Conservation (phyloP, 768 basidiomycete species). For the Tephrocybe sp. region DNA sequence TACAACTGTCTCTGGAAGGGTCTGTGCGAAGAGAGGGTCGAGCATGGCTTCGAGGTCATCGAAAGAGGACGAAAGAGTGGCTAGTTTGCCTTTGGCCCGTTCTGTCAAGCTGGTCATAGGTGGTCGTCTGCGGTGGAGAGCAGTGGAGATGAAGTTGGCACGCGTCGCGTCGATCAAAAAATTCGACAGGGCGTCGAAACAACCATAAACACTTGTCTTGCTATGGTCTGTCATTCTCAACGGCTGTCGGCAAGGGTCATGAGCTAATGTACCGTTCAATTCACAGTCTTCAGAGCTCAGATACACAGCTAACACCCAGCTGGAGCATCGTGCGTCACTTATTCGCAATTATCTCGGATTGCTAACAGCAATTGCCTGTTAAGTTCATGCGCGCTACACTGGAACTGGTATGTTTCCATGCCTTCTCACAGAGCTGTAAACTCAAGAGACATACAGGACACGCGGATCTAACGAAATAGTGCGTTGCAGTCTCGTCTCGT, state of each 20-base stretch:
- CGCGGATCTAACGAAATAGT: constrained; percentile 97
- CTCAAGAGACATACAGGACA: constrained; percentile 58
- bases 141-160: neutral
- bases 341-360: constrained; percentile 10
- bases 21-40: constrained; percentile 64
- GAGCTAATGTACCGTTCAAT: constrained; percentile 12
- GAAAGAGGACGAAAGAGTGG: constrained; percentile 54
- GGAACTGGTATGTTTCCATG: constrained; percentile 72
- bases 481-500: constrained; percentile 29
- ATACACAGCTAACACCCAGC: constrained; percentile 95
- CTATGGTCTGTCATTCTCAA: constrained; percentile 41
- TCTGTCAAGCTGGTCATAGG: constrained; percentile 52
- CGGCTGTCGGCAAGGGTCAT: constrained; percentile 1
- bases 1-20: constrained; percentile 65
- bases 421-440: neutral
- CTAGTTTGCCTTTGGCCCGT: constrained; percentile 47
- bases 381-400: constrained; percentile 94
- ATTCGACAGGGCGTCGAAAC: constrained; percentile 22
- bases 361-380: constrained; percentile 15
- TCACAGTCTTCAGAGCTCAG: constrained; percentile 84
- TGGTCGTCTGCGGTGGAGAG: too few relatives aligned
- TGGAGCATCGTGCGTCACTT: constrained; percentile 80
- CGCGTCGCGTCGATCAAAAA: constrained; percentile 13
- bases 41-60: constrained; percentile 69
- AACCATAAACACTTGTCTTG: constrained; percentile 34